Evolutionary conservation across 1,284 basidiomycete genomes (phyloP).

Genomic region (Malassezia globosa): DNA sequence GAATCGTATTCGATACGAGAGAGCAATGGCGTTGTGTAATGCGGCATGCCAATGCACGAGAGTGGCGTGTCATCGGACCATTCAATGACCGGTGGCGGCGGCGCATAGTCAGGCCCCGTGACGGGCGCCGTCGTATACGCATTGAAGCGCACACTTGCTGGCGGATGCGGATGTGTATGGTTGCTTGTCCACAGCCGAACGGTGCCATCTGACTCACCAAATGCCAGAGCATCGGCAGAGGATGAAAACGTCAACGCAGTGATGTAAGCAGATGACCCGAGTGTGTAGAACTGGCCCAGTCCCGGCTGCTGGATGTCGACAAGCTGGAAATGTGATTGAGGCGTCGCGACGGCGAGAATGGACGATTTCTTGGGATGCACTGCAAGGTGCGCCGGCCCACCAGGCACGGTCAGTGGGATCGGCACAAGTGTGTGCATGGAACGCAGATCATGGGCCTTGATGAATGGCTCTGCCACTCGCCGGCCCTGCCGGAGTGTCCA

Average conservation of each 20-base stretch:
- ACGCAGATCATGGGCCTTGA: constrained; percentile 83
- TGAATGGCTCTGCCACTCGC: constrained; percentile 76
- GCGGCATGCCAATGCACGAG: constrained; percentile 77
- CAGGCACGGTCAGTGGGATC: constrained; percentile 63
- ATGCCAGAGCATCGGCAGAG: constrained; percentile 77
- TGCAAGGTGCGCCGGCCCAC: constrained; percentile 75
- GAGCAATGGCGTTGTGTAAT: constrained; percentile 65
- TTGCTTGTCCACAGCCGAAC: constrained; percentile 72
- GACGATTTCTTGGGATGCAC: constrained; percentile 68
- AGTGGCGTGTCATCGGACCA: constrained; percentile 81
- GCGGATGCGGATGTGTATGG: constrained; percentile 49
- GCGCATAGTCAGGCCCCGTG: constrained; percentile 70
- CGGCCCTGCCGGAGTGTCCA: constrained; percentile 58
- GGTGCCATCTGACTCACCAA: constrained; percentile 75
- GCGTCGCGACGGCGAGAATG: constrained; percentile 67
- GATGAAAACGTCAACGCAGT: constrained; percentile 73
- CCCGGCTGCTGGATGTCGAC: constrained; percentile 67
- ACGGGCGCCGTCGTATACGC: constrained; percentile 71
- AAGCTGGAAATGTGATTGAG: constrained; percentile 76
- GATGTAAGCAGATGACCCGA: constrained; percentile 56
- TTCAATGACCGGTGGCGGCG: constrained; percentile 58
- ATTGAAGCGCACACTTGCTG: constrained; percentile 55
- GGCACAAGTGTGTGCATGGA: constrained; percentile 68
- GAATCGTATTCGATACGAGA: constrained; percentile 57
- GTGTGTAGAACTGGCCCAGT: constrained; percentile 57